Evolutionary conservation across 2,329 filamentous ascomycete genomes (phyloP), one percentile per base, ranked within the genome.

Genomic region (Fonsecaea pedrosoi): DNA sequence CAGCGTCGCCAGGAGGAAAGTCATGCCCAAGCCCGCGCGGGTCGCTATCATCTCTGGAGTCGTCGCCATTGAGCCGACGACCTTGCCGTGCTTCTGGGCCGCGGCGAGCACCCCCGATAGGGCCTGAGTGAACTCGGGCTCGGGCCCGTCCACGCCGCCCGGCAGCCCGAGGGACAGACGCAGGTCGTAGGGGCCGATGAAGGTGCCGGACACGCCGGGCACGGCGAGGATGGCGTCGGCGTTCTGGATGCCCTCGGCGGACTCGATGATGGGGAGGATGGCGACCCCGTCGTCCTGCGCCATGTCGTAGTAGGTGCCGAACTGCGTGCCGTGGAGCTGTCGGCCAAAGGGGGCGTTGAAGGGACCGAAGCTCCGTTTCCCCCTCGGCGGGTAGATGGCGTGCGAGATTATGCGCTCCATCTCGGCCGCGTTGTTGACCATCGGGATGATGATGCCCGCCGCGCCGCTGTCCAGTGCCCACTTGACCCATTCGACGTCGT

Each of bases 401-500:
- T 81, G 81, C 34, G 78, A 75, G 15, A 86, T 83, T 15, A 87
- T 78, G 15, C 77, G 78, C 67, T 78, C 77, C 4, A 83, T 84
- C 67, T 87, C 84, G n/a, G 83, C 82, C 8, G 81, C 80, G 0
- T 80, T 84, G 67, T 84, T 80, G 32, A 86, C 78, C 5, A 85
- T 75, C 3, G 84, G 85, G 4, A 85, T 83, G 30, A 87, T 76
- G 38, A 88, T 81, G 34, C 85, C 86, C 72, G 87, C 85, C 9
- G 86, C 86, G 45, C 86, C 86, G 53, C 84, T 77, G 71, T 88
- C 86, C 54, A 88, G 79, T 9, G 85, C 86, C 58, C 85, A 78
- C 74, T 88, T 87, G 66, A 87, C 83, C 84, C 87, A 86, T 84
- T 84, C 87, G 62, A 82, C 79, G 75, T 87, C 84, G 62, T 85